A percentile compares a stretch with the other conserved stretches of the same genome.
phyloP scores from a whole-genome alignment of 208 protist species.

The Crithidia thermophila region DNA sequence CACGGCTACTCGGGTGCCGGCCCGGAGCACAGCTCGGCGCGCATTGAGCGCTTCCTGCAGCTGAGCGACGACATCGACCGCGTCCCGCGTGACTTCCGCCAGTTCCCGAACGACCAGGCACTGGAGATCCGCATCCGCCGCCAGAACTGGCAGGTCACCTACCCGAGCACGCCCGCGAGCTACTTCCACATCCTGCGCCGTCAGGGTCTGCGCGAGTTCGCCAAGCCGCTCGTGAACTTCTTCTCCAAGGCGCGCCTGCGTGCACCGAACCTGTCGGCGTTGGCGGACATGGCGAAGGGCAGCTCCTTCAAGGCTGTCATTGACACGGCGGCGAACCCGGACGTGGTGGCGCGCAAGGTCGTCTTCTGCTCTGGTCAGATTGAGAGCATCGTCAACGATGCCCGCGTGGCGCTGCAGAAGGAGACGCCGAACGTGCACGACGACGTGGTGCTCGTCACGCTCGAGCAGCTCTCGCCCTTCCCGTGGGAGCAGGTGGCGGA shows the following conservation, averaged over 20 bases:
- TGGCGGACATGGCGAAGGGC: slow-evolving; percentile 76
- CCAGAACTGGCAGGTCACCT: slow-evolving; percentile 95
- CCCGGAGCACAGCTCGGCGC: slow-evolving; percentile 97
- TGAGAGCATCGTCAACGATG: slow-evolving; percentile 95
- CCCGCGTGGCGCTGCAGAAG: slow-evolving; percentile 59
- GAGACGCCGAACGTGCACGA: slow-evolving; percentile 47
- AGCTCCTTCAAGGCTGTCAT: slow-evolving; percentile 60
- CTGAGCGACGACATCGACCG: slow-evolving; percentile 91
- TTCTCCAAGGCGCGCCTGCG: slow-evolving; percentile 94
- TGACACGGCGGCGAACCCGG: slow-evolving; percentile 21
- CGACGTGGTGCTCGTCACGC: slow-evolving; percentile 92
- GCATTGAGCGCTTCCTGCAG: slow-evolving; percentile 98
- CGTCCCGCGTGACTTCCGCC: slow-evolving; percentile 74
- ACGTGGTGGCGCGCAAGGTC: slow-evolving; percentile 84
- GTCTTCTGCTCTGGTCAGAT: slow-evolving; percentile 99
- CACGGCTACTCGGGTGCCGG: slow-evolving; percentile 98
- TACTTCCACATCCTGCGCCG: slow-evolving; percentile 99
- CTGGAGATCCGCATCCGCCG: slow-evolving; percentile 77
- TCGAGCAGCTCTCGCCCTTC: slow-evolving; percentile 98
- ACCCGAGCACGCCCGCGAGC: slow-evolving; percentile 97
- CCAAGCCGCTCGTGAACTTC: slow-evolving; percentile 98
- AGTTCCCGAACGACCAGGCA: slow-evolving; percentile 58
- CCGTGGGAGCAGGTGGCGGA: slow-evolving; percentile 96
- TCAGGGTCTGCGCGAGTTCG: slow-evolving; percentile 96
- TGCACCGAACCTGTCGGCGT: slow-evolving; percentile 86